Evolutionary conservation across 2,329 filamentous ascomycete genomes (phyloP).

Genomic region (Trichophaea hybrida): DNA sequence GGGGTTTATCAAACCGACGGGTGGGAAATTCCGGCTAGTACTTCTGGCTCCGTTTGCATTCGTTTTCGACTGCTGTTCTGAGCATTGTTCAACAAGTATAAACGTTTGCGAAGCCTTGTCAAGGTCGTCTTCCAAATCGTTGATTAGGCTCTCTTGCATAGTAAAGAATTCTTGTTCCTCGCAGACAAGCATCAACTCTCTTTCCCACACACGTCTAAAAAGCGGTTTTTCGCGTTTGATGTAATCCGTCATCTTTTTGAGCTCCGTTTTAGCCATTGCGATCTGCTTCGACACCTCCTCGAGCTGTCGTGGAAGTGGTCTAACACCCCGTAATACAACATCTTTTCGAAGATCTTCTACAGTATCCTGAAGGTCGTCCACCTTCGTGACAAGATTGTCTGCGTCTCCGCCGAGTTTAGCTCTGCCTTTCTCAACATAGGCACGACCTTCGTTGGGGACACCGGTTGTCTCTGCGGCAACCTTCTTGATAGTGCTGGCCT

Average conservation of each 20-base stretch:
- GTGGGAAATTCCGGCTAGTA: conserved; percentile 39
- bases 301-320: conserved; percentile 77
- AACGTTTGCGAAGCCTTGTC: conserved; percentile 92
- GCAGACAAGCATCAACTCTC: conserved; percentile 88
- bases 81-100: conserved; percentile 87
- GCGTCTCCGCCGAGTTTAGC: conserved; percentile 77
- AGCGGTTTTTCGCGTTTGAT: conserved; percentile 83
- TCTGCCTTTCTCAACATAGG: conserved; percentile 74
- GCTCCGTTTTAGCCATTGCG: conserved; percentile 60
- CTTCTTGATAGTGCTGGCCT: conserved; percentile 67
- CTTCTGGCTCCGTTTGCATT: conserved; percentile 36
- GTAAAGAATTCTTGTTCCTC: conserved; percentile 89
- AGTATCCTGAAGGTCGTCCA: conserved; percentile 93
- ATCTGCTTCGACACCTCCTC: conserved; percentile 85
- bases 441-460: conserved; percentile 61
- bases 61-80: conserved; percentile 86
- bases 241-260: conserved; percentile 89
- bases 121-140: conserved; percentile 84
- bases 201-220: conserved; percentile 99
- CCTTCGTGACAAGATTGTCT: conserved; percentile 75
- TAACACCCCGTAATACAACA: conserved; percentile 81
- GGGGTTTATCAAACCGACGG: conserved; percentile 15
- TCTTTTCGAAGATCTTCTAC: conserved; percentile 96
- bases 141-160: conserved; percentile 87
- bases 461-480: conserved; percentile 60